Base-by-base conservation (phyloP, 2,329 filamentous ascomycete species). In the Calonectria ilicicola region DNA sequence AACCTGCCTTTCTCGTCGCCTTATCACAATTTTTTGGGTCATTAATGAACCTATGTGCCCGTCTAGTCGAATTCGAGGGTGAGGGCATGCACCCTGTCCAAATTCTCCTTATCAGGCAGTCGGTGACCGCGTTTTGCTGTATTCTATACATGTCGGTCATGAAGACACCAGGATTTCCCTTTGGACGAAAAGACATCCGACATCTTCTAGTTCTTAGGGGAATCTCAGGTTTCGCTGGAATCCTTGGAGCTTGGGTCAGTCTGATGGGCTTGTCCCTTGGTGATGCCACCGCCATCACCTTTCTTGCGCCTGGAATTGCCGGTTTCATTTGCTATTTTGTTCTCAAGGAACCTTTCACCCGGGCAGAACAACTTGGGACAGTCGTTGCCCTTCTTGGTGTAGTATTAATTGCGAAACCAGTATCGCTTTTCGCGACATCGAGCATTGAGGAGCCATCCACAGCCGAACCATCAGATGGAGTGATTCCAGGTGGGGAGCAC, bases 251-350 rank as follows among this genome's bases (percentile, higher is more conserved):
- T 84, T 97, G 87, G 87, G 88, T 85, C 75, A 88, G 86, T 14
- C 89, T 89, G 70, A 89, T 94, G 80, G 97, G 97, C 78, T 89
- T 98, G 3, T 94, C 95, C 0, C 88, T 98, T 2, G 93, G 95
- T 19, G 95, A 98, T 81, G 95, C 95, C 2, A 97, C 94, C 0
- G 95, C 98, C 40, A 93, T 98, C 66, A 97, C 95, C 10, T 98
- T 98, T 81, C 88, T 98, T 7, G 91, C 93, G 0, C 96, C 96
- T 0, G 93, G 93, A 17, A 87, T 97, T 7, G 91, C 94, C 23
- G 95, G 94, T 70, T 95, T 96, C 85, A 89, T 93, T 21, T 98
- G 95, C 81, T 95, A 93, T 42, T 86, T 95, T 68, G 84, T 96
- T 44, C 84, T 92, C 21, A 90, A 91, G 65, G 95, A 98, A 78